Percentiles rank a stretch among this genome's conserved stretches.
These are phyloP conservation scores for Pulveroboletus sp. DNA, from an alignment of 768 basidiomycete species.

Conservation along the genomic window DNA sequence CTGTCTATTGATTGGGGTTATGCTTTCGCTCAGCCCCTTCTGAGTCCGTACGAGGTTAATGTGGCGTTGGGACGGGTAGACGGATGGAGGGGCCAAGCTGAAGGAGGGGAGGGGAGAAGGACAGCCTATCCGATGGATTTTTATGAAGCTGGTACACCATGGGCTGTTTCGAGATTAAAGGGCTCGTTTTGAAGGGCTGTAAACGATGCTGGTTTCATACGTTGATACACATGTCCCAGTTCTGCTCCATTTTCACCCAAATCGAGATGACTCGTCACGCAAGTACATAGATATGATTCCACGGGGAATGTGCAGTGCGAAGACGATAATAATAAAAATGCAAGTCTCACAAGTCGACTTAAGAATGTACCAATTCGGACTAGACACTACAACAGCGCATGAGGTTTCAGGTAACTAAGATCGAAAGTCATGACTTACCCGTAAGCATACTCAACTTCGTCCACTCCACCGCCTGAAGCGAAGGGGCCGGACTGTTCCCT, in stretches of 20 bases:
- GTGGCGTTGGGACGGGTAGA: conserved; percentile 68
- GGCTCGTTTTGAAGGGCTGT: conserved; percentile 39
- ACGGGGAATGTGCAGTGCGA: neutral
- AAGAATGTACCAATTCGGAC: neutral
- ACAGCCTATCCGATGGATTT: conserved; percentile 93
- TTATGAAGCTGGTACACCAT: conserved; percentile 77
- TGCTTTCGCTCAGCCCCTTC: conserved; percentile 83
- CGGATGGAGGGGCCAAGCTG: conserved; percentile 61
- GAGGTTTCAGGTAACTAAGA: conserved; percentile 1
- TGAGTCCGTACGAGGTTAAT: conserved; percentile 91
- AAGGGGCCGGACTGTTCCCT: conserved; percentile 73
- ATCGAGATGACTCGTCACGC: neutral
- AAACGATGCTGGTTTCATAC: too few relatives aligned
- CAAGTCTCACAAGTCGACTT: neutral
- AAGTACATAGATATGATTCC: neutral
- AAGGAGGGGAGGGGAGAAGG: conserved; percentile 15
- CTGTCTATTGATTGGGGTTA: conserved; percentile 99
- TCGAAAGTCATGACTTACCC: conserved; percentile 48
- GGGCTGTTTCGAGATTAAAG: conserved; percentile 65
- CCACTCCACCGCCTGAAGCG: conserved; percentile 77
- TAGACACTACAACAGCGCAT: conserved; percentile 23
- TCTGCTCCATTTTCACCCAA: too few relatives aligned
- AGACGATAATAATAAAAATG: neutral
- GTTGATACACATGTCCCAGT: neutral
- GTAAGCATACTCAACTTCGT: conserved; percentile 88